Conservation (phyloP, 495 filamentous ascomycete genomes). For the Tuber melanosporum region DNA sequence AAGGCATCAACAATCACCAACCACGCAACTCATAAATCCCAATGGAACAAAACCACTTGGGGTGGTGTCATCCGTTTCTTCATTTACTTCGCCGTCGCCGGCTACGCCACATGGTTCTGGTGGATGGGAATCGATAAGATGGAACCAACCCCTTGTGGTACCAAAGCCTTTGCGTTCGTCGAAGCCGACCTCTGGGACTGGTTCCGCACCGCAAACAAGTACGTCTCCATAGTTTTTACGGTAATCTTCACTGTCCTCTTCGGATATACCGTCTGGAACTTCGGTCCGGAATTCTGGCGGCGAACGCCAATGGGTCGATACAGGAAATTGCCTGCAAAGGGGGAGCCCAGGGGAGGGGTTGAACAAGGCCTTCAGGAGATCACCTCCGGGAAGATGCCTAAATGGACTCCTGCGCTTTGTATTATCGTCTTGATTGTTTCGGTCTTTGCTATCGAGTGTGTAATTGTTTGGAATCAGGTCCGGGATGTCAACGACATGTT, state of each 20-base stretch:
- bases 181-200: conserved; percentile 16
- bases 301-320: background rate
- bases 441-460: conserved; percentile 17
- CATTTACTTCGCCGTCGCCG: conserved; percentile 32
- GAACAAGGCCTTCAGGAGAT: background rate
- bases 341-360: background rate
- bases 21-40: conserved; percentile 29
- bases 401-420: conserved; percentile 31
- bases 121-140: conserved; percentile 21
- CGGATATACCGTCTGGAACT: conserved; percentile 29
- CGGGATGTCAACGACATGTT: conserved; percentile 32
- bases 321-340: background rate
- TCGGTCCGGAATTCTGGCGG: conserved; percentile 16
- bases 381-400: conserved; percentile 14
- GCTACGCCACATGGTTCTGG: conserved; percentile 36
- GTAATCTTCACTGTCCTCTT: conserved; percentile 31
- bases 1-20: conserved; percentile 36
- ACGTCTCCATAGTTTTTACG: conserved; percentile 12
- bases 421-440: conserved; percentile 20
- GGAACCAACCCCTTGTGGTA: conserved; percentile 14
- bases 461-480: conserved; percentile 34
- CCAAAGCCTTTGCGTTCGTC: conserved; percentile 23
- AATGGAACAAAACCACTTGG: conserved; percentile 32
- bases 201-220: conserved; percentile 35
- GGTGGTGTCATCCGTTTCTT: conserved; percentile 38